A percentile compares a stretch with the other conserved stretches of the same genome.
phyloP scores from a whole-genome alignment of 225 moss, liverwort and hornwort genomes.

The Antitrichia curtipendula region DNA sequence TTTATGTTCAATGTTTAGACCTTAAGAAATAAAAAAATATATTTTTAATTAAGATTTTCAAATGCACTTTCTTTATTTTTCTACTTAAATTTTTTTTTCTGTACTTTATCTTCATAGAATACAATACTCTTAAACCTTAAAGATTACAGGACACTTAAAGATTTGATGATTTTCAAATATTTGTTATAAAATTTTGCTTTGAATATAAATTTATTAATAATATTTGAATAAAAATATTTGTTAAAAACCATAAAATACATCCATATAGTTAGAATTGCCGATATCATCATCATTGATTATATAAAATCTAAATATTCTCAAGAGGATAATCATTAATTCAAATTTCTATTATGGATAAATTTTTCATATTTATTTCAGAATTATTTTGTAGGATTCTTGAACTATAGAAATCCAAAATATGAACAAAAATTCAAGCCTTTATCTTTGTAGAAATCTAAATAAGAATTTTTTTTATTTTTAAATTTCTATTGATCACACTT shows the following conservation, averaged over 20 bases:
- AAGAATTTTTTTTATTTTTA: too few species aligned
- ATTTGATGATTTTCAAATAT: background rate
- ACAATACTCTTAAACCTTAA: background rate
- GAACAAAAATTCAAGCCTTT: too few species aligned
- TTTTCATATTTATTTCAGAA: background rate
- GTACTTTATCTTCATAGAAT: fast-evolving
- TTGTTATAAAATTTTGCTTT: background rate
- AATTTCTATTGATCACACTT: background rate
- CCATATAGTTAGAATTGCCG: background rate
- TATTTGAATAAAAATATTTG: background rate
- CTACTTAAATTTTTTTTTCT: too few species aligned
- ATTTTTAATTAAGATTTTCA: background rate
- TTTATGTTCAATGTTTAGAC: background rate
- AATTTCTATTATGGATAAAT: background rate
- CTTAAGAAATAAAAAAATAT: background rate
- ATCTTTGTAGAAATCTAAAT: too few species aligned
- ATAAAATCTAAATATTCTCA: background rate
- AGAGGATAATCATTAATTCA: background rate
- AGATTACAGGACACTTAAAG: background rate
- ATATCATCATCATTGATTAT: background rate
- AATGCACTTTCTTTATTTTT: fast-evolving
- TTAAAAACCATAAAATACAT: background rate
- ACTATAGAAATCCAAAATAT: background rate
- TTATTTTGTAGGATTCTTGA: background rate
- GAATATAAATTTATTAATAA: fast-evolving